Percentiles rank a stretch among this genome's conserved stretches.
These are phyloP conservation scores for Neurospora sp. DNA, from an alignment of 495 filamentous ascomycete species.

Conservation along the genomic window DNA sequence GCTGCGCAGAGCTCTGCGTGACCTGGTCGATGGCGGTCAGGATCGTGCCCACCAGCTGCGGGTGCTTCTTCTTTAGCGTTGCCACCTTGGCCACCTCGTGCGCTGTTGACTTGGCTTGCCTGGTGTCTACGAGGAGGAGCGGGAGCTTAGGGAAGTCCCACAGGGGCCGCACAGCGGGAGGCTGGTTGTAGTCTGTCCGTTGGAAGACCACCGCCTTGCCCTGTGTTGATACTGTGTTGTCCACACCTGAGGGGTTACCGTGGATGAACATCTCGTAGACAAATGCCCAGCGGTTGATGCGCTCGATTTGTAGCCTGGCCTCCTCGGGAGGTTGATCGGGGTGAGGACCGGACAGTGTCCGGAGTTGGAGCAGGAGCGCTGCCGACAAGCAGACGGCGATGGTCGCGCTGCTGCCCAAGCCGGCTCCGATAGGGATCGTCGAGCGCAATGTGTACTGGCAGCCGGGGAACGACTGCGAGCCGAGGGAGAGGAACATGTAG, in stretches of 20 bases:
- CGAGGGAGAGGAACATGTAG: slow-evolving; percentile 85
- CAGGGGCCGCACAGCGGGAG: slow-evolving; percentile 66
- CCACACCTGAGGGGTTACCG: slow-evolving; percentile 89
- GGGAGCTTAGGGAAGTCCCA: slow-evolving; percentile 84
- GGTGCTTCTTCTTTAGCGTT: slow-evolving; percentile 55
- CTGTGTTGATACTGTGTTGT: slow-evolving; percentile 91
- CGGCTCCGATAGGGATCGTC: slow-evolving; percentile 86
- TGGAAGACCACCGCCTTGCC: slow-evolving; percentile 91
- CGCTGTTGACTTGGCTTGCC: slow-evolving; percentile 68
- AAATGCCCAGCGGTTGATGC: slow-evolving; percentile 95
- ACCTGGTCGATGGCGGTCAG: slow-evolving; percentile 77
- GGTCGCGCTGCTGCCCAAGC: slow-evolving; percentile 85
- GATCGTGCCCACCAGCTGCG: slow-evolving; percentile 62
- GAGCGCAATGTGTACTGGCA: slow-evolving; percentile 87
- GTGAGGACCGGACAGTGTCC: slow-evolving; percentile 78
- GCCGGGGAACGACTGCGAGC: slow-evolving; percentile 62
- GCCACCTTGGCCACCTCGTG: slow-evolving; percentile 80
- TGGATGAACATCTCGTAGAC: slow-evolving; percentile 96
- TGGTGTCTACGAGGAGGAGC: slow-evolving; percentile 80
- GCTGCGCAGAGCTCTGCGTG: slow-evolving; percentile 57
- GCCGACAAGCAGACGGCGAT: slow-evolving; percentile 83
- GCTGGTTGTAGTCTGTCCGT: slow-evolving; percentile 63
- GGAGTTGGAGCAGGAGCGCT: slow-evolving; percentile 78
- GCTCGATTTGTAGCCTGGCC: slow-evolving; percentile 73
- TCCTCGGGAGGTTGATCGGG: slow-evolving; percentile 76